A percentile compares a stretch with the other conserved stretches of the same genome.
Conservation (phyloP, 371 early-diverging fungal genomes). For the Blakeslea trispora region DNA sequence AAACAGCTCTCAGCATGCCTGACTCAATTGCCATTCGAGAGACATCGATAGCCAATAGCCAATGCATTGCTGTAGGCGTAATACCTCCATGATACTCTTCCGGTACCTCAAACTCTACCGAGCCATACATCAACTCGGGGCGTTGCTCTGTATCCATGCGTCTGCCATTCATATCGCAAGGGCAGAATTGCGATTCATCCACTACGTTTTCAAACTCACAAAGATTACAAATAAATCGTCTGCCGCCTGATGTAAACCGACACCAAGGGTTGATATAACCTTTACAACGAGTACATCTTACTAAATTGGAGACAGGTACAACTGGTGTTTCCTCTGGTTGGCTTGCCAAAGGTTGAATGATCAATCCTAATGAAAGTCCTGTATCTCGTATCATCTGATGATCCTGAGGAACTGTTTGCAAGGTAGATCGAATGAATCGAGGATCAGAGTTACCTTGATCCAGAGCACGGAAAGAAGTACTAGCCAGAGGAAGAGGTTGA, state of each 20-base stretch:
- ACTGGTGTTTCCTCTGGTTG: constrained; percentile 65
- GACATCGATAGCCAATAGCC: constrained; percentile 93
- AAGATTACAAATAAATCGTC: constrained; percentile 90
- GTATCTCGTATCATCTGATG: constrained; percentile 77
- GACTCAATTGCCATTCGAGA: constrained; percentile 81
- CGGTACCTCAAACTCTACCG: constrained; percentile 90
- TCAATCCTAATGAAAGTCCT: constrained; percentile 81
- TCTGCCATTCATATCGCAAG: constrained; percentile 89
- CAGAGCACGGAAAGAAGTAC: constrained; percentile 73
- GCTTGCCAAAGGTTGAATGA: constrained; percentile 92
- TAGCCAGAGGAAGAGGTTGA: constrained; percentile 73
- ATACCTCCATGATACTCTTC: constrained; percentile 60
- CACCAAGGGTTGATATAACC: constrained; percentile 94
- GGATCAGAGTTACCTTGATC: constrained; percentile 96
- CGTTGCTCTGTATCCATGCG: constrained; percentile 82
- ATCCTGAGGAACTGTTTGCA: constrained; percentile 79
- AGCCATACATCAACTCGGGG: constrained; percentile 90
- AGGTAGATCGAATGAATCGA: constrained; percentile 88
- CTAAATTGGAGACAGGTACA: constrained; percentile 2
- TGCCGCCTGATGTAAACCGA: constrained; percentile 85
- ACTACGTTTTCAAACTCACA: constrained; percentile 88
- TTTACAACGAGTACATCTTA: constrained; percentile 83
- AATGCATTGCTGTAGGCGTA: constrained; percentile 67
- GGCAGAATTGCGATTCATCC: constrained; percentile 86
- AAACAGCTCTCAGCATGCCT: constrained; percentile 75